Base-by-base conservation (phyloP, 2,329 filamentous ascomycete genomes). In the Colletotrichum liaoningense region DNA sequence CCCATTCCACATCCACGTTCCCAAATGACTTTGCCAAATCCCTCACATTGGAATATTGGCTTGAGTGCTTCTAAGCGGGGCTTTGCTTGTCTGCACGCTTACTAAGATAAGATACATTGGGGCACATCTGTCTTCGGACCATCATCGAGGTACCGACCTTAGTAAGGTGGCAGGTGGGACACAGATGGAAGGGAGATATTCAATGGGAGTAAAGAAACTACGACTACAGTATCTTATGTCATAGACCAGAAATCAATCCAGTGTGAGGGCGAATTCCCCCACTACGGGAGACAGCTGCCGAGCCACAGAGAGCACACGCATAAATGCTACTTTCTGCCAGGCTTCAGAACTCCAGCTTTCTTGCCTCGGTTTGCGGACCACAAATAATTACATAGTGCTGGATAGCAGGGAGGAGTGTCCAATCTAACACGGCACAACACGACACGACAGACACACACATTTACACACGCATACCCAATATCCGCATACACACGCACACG, bases 241-340 rank as follows among this genome's bases (percentile, higher is more conserved):
- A 49, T 49, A 9, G 42, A 49, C 19, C 19, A n/a, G 52, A 24
- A 24, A 63, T 57, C 24, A 33, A 22, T 28, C 4, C 30, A 63
- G 33, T 24, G 46, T 49, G n/a, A 57, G 46, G 28, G 69, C 68
- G 16, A 59, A 55, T 19, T 14, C 52, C 58, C 55, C 55, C 60
- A 64, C 70, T 19, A 55, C 46, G 59, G 66, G 66, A 69, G 52
- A 63, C 24, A 46, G 54, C 59, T 46, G 54, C 42, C 60, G 66
- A 58, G 66, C 57, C 59, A 64, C 24, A 72, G 26, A 59, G 22
- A 26, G 7, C 49, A 55, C 22, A 26, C 22, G 49, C 49, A 55
- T 35, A 30, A 69, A 22, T 22, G 30, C 30, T 55, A 69, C 57
- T 69, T 63, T 55, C 26, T 60, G 38, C 24, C 38, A 24, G 11